Percentiles rank a stretch among this genome's conserved stretches.
Conservation (phyloP, 805 yeast species). For the Starmerella khaoyaiensis region DNA sequence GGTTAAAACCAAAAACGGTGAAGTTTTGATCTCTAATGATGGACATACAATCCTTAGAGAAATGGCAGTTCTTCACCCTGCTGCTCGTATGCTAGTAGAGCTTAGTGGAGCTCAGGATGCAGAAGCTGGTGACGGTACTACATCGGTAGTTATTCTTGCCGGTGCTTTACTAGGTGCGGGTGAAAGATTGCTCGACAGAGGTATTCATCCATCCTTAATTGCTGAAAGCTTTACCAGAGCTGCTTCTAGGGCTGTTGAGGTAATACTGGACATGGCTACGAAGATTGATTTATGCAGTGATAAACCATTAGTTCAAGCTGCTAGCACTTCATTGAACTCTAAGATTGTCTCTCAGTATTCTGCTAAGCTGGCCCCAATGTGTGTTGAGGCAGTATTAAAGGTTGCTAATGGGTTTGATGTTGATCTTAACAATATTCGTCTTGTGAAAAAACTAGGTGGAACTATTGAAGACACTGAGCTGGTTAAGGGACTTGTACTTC, state of each 20-base stretch:
- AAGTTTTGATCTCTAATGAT: slow-evolving; percentile 89
- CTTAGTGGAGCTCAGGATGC: slow-evolving; percentile 95
- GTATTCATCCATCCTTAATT: slow-evolving; percentile 86
- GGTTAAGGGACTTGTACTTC: slow-evolving; percentile 75
- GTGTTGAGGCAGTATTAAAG: slow-evolving; percentile 83
- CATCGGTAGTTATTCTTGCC: slow-evolving; percentile 89
- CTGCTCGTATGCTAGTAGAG: slow-evolving; percentile 96
- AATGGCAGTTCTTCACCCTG: slow-evolving; percentile 98
- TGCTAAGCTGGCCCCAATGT: slow-evolving; percentile 72
- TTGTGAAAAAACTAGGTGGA: slow-evolving; percentile 91
- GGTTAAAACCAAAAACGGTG: slow-evolving; percentile 82
- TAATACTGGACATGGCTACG: slow-evolving; percentile 72
- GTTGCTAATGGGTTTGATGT: slow-evolving; percentile 58
- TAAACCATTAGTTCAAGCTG: slow-evolving; percentile 78
- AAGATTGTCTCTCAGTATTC: slow-evolving; percentile 93
- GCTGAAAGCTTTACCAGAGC: slow-evolving; percentile 90
- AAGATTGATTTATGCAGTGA: slow-evolving; percentile 68
- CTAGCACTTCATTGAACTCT: slow-evolving; percentile 83
- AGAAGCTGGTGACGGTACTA: slow-evolving; percentile 99
- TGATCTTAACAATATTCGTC: slow-evolving; percentile 75
- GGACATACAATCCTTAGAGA: slow-evolving; percentile 95
- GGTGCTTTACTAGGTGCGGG: slow-evolving; percentile 94
- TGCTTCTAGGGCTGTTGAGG: slow-evolving; percentile 67
- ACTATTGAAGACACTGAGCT: slow-evolving; percentile 93
- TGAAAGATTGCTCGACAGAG: slow-evolving; percentile 74